Percentiles rank a stretch among this genome's conserved stretches.
Evolutionary conservation across 805 yeast species (phyloP).

Genomic region (Jamesozyma spencerorum): DNA sequence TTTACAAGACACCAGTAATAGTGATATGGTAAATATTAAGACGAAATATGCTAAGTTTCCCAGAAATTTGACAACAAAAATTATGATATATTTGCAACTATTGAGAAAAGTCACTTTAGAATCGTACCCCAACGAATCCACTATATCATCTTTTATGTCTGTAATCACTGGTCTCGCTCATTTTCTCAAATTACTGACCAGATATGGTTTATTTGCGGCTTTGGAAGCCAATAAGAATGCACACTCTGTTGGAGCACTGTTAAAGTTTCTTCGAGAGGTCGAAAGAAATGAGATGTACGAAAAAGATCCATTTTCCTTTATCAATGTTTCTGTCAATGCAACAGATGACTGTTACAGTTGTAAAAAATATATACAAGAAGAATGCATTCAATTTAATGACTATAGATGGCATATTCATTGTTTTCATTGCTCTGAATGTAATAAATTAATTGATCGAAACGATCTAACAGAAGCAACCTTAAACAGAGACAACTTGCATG

Average conservation of each 20-base stretch:
- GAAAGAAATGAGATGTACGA: conserved; percentile 36
- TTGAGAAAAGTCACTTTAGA: conserved; percentile 50
- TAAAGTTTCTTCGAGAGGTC: conserved; percentile 49
- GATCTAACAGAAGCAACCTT: conserved; percentile 42
- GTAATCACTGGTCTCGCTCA: conserved; percentile 89
- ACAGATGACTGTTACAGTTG: conserved; percentile 74
- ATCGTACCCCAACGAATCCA: conserved; percentile 22
- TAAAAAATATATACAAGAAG: conserved; percentile 69
- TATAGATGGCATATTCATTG: conserved; percentile 80
- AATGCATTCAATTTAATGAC: conserved; percentile 54
- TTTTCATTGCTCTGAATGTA: conserved; percentile 56
- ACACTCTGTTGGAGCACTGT: conserved; percentile 52
- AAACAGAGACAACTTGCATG: conserved; percentile 29
- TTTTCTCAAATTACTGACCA: conserved; percentile 72
- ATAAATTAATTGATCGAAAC: conserved; percentile 30
- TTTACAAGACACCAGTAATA: background rate
- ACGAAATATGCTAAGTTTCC: conserved; percentile 44
- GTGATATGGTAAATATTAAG: conserved; percentile 5
- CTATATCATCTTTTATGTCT: conserved; percentile 56
- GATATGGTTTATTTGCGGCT: conserved; percentile 72
- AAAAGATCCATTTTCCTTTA: conserved; percentile 30
- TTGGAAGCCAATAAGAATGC: conserved; percentile 53
- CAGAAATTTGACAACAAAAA: conserved; percentile 75
- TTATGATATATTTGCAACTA: conserved; percentile 81
- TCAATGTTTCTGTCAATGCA: conserved; percentile 46